Evolutionary conservation across 1,284 basidiomycete species (phyloP).

Genomic region (Wolfiporia cocos): DNA sequence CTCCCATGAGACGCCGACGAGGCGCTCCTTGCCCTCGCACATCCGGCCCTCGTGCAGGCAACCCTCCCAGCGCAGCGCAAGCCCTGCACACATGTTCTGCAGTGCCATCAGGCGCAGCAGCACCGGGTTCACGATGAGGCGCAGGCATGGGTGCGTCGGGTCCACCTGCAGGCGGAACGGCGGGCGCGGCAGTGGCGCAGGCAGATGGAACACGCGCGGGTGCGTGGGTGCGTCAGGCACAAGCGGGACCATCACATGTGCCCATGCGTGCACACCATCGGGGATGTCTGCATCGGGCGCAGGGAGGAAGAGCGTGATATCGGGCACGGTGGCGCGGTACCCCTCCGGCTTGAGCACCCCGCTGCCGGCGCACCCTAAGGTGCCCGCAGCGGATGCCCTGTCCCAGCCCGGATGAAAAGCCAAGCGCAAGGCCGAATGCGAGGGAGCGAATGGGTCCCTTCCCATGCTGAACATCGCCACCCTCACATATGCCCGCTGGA

Average conservation of each 20-base stretch:
- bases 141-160: conserved; percentile 23
- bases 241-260: conserved; percentile 18
- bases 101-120: conserved; percentile 52
- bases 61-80: conserved; percentile 40
- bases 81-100: conserved; percentile 41
- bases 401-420: conserved; percentile 14
- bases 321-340: conserved; percentile 34
- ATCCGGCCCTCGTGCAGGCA: conserved; percentile 37
- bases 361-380: conserved; percentile 3
- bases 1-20: conserved; percentile 52
- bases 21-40: conserved; percentile 48
- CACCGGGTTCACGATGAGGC: conserved; percentile 54
- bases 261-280: conserved; percentile 5
- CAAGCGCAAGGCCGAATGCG: conserved; percentile 13
- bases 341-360: conserved; percentile 32
- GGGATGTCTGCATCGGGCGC: conserved; percentile 6
- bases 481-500: conserved; percentile 50
- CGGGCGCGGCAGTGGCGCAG: conserved; percentile 21
- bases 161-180: conserved; percentile 19
- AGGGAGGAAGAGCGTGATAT: conserved; percentile 31
- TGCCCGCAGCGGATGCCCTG: conserved; percentile 9
- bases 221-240: conserved; percentile 3
- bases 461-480: conserved; percentile 43
- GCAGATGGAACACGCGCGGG: conserved; percentile 21
- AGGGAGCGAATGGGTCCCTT: conserved; percentile 9